Evolutionary conservation across 129 eudicot genomes (phyloP), one percentile per base, ranked within the genome.

Genomic region (Pulicaria dysenterica): DNA sequence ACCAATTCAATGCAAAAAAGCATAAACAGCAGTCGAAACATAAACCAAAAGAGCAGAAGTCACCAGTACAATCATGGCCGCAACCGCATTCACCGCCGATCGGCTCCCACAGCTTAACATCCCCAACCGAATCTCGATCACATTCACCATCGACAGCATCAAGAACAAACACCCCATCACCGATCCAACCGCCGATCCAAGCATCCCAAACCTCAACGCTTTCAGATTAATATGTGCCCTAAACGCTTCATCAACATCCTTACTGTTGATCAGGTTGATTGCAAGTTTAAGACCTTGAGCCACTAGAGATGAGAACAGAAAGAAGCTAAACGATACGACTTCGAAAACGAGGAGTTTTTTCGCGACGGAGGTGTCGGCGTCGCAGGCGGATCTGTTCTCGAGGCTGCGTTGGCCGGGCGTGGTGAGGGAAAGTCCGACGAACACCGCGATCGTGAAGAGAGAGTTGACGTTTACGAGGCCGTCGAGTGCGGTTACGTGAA

Each of bases 211-310:
- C 37, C 84, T 51, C 74, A 85, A 45, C 12, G 79, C 84, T 24
- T 79, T 85, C 8, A 80, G 15, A 60, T 75, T 82, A 8, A 85
- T 85, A 37, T 79, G 86, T 0, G 90, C 90, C 56, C 73, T 76
- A 67, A 77, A 74, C 1, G 62, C 78, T 19, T 81, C 86, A 36
- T 82, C 80, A 36, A 44, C 82, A 49, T 82, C 86, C 51, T 75
- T 79, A 36, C 86, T 85, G 44, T 82, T 85, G 6, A 82, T 3
- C 50, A 85, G 58, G 70, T 82, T 85, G 11, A 85, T 85, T 0
- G 86, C 84, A 3, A 85, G 90, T 70, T 85, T 85, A 1, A 85
- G 73, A 4, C 90, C 90, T 65, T 85, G 90, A 0, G 90, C 90
- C 0, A 85, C 86, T 7, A 85, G 81, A 0, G 86, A 82, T 17